Base-by-base conservation (phyloP, 2,329 filamentous ascomycete species). In the Alternaria sp. region DNA sequence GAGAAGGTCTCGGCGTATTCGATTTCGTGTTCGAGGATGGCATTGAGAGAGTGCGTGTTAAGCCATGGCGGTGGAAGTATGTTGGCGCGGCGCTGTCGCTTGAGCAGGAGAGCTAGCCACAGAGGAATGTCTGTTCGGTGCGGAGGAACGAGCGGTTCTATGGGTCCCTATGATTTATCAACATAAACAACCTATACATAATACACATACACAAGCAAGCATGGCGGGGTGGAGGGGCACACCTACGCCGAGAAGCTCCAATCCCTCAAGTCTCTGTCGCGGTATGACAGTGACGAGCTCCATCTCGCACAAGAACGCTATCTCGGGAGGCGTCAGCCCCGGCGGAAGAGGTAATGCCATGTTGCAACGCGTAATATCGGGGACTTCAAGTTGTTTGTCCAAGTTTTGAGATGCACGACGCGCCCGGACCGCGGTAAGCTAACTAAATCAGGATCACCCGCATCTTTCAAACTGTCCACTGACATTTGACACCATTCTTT, bases 281-380 rank as follows among this genome's bases (percentile, higher is more conserved):
- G 95, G 95, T 51, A 98, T 88, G 22, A 99, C 87, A 0, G 94
- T 97, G 57, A 99, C 91, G 72, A 93, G 87, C 82, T 98, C 94
- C 93, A 97, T 98, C 82, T 99, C 95, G 79, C 94, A 97, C 28
- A 98, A 83, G 75, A 98, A 99, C 51, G 93, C 91, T 46, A 96
- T 91, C 81, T 99, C 95, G 65, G 91, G 85, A 61, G 95, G 93
- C 70, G 91, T 90, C 44, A 97, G 86, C 78, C 90, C 87, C 64
- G 85, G 82, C 39, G 86, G 85, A 42, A 89, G 82, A 65, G 86
- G 86, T 67, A 88, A 84, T 52, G 87, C 87, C 87, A 89, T 89
- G 47, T 47, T 52, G 47, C 34, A 47, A 64, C 64, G 78, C 75
- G 77, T 75, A 24, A 38, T 54, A 44, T 57, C 46, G 62, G 62